These are phyloP conservation scores for Annulohypoxylon moriforme DNA, from an alignment of 495 filamentous ascomycete genomes.

Conservation along the genomic window DNA sequence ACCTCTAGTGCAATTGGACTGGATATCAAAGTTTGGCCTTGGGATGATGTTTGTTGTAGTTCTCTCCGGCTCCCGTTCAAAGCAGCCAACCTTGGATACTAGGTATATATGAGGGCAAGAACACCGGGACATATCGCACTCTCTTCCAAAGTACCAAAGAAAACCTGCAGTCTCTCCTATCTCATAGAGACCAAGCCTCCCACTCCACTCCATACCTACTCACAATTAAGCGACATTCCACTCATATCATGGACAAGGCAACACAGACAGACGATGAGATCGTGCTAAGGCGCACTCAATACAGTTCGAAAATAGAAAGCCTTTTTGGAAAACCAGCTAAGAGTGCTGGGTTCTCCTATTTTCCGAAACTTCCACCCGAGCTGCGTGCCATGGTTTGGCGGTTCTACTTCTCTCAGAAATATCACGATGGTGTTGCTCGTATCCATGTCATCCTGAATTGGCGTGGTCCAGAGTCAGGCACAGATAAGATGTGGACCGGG, in stretches of 20 bases:
- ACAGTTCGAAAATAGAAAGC: background rate
- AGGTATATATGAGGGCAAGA: background rate
- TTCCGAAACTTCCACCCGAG: conserved; percentile 8
- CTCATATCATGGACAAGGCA: too few relatives aligned
- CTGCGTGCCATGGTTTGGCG: conserved; percentile 15
- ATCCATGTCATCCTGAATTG: background rate
- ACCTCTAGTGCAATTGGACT: background rate
- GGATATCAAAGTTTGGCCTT: background rate
- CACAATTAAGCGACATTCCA: too few relatives aligned
- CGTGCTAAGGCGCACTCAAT: too few relatives aligned
- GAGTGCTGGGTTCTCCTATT: background rate
- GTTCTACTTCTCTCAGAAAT: conserved; percentile 7
- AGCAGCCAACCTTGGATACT: background rate
- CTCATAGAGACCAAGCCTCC: too few relatives aligned
- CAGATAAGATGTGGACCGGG: background rate
- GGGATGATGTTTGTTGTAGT: background rate
- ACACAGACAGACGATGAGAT: too few relatives aligned
- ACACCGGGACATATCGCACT: background rate
- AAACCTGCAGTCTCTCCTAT: too few relatives aligned
- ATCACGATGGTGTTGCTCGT: too few relatives aligned
- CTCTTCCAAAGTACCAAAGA: too few relatives aligned
- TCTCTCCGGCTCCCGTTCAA: background rate
- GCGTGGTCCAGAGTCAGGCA: background rate
- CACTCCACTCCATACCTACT: too few relatives aligned
- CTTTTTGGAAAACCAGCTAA: background rate